These are phyloP conservation scores for Trichoderma gamsii DNA, from an alignment of 495 filamentous ascomycete species.

Conservation along the genomic window DNA sequence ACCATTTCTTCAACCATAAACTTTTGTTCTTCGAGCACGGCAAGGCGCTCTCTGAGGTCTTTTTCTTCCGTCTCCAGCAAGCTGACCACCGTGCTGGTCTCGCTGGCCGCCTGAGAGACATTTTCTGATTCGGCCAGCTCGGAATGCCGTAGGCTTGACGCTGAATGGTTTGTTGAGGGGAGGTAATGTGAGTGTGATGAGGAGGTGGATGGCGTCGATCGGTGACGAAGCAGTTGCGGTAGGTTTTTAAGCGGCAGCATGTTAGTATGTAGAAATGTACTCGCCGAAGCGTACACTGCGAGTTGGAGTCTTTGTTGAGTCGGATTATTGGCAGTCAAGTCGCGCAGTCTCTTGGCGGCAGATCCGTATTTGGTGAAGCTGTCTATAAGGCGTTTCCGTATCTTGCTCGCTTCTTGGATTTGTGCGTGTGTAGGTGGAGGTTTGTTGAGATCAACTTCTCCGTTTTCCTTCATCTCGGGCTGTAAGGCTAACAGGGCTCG, in stretches of 20 bases:
- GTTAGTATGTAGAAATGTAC: constrained; percentile 80
- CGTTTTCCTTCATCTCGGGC: constrained; percentile 38
- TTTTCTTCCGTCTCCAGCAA: constrained; percentile 82
- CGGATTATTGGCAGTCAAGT: constrained; percentile 63
- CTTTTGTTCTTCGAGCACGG: constrained; percentile 90
- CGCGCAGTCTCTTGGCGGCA: constrained; percentile 74
- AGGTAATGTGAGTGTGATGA: constrained; percentile 25
- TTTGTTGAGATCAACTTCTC: constrained; percentile 56
- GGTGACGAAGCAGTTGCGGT: constrained; percentile 69
- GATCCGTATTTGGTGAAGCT: constrained; percentile 85
- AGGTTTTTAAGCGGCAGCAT: constrained; percentile 88
- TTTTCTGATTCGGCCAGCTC: constrained; percentile 48
- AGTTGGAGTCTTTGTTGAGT: constrained; percentile 75
- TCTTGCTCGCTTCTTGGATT: constrained; percentile 81
- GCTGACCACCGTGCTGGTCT: constrained; percentile 57
- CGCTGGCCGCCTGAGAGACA: constrained; percentile 48
- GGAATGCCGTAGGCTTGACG: constrained; percentile 32
- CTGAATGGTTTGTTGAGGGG: constrained; percentile 24
- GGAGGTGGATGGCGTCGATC: constrained; percentile 33
- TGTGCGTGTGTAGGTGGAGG: constrained; percentile 65
- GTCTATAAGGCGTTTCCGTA: constrained; percentile 85
- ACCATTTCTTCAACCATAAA: constrained; percentile 92
- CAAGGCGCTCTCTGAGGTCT: constrained; percentile 70
- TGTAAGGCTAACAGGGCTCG: constrained; percentile 57
- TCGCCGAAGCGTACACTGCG: constrained; percentile 75